These are phyloP conservation scores for Pseudogymnoascus sp. DNA, from an alignment of 2,329 filamentous ascomycete species.

Conservation along the genomic window DNA sequence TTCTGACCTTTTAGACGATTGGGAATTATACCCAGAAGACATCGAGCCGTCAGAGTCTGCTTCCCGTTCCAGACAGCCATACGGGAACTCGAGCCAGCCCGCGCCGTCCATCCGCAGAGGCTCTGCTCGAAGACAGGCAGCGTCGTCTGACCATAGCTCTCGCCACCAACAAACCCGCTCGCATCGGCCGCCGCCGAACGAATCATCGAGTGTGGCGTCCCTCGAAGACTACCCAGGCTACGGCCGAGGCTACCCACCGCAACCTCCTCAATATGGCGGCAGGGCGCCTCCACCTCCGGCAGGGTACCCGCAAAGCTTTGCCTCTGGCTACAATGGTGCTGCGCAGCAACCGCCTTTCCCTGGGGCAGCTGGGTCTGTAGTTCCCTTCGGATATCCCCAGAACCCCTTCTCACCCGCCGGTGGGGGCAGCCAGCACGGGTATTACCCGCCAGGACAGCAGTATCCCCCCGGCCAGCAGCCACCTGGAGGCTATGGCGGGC, in stretches of 20 bases:
- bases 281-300: constrained; percentile 17
- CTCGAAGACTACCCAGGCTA: constrained; percentile 51
- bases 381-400: constrained; percentile 22
- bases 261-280: constrained; percentile 22
- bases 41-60: constrained; percentile 53
- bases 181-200: constrained; percentile 39
- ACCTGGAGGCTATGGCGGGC: constrained; percentile 18
- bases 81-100: constrained; percentile 20
- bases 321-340: constrained; percentile 16
- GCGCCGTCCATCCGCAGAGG: constrained; percentile 33
- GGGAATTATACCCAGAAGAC: constrained; percentile 38
- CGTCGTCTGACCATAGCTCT: constrained; percentile 26
- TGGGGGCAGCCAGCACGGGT: background rate
- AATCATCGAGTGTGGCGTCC: constrained; percentile 56
- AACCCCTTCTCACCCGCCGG: constrained; percentile 26
- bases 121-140: constrained; percentile 29
- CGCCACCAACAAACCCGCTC: constrained; percentile 30
- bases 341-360: constrained; percentile 24
- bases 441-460: constrained; percentile 22
- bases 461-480: constrained; percentile 17
- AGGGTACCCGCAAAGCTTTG: constrained; percentile 25
- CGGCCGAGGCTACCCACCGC: constrained; percentile 32
- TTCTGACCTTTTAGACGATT: constrained; percentile 30
- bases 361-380: constrained; percentile 22
- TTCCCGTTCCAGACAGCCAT: constrained; percentile 31